Conservation (phyloP, 164 flowering plant genomes). For the Sextonia rubra region DNA sequence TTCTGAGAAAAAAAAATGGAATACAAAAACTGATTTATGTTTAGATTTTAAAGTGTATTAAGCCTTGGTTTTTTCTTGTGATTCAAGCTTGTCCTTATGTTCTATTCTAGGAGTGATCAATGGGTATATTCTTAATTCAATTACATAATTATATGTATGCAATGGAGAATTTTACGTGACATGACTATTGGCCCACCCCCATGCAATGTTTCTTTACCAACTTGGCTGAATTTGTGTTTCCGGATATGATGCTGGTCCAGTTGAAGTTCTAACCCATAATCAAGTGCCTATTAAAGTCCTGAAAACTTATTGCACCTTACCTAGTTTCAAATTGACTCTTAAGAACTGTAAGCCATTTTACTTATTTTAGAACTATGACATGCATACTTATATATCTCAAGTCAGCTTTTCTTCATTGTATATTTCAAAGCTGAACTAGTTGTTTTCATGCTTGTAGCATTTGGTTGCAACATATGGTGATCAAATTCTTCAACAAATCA, state of each 20-base stretch:
- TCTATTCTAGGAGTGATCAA: too few relatives aligned
- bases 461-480: constrained; percentile 45
- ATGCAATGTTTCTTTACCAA: neutral
- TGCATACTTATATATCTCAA: neutral
- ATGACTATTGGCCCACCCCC: neutral
- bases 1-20: too few relatives aligned
- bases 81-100: too few relatives aligned
- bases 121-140: too few relatives aligned
- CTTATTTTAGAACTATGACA: neutral
- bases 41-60: too few relatives aligned
- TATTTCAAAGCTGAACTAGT: constrained; percentile 1
- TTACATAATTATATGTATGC: too few relatives aligned
- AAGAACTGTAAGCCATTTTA: neutral
- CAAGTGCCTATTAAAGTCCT: neutral
- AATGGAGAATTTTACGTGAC: neutral
- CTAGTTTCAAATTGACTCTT: neutral
- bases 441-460: constrained; percentile 35
- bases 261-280: neutral
- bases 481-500: constrained; percentile 36
- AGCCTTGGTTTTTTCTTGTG: too few relatives aligned
- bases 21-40: too few relatives aligned
- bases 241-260: neutral
- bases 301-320: too few relatives aligned
- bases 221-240: neutral
- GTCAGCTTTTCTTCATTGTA: neutral